Evolutionary conservation across 768 basidiomycete genomes (phyloP).

Genomic region (Lactarius evosmus): DNA sequence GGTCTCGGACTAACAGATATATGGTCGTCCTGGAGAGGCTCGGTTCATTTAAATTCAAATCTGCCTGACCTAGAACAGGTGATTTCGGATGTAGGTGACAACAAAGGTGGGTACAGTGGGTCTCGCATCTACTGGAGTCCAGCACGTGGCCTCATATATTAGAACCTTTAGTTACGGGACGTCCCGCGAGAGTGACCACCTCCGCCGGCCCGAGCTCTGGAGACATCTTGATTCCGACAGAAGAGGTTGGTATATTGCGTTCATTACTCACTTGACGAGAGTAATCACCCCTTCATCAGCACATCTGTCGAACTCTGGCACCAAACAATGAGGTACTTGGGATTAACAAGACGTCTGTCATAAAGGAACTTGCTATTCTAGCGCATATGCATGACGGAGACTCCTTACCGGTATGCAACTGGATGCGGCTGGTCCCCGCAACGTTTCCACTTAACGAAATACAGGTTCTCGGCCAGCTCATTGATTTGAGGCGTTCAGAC

Average conservation of each 20-base stretch:
- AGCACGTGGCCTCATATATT: constrained; percentile 5
- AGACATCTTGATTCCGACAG: background rate
- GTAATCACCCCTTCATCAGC: background rate
- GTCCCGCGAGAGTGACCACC: background rate
- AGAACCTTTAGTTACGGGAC: background rate
- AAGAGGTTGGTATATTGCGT: background rate
- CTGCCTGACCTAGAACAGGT: constrained; percentile 5
- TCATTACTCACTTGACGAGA: too few species aligned
- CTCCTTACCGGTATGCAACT: constrained; percentile 5
- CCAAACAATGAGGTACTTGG: background rate
- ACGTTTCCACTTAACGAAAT: background rate
- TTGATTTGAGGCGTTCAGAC: constrained; percentile 23
- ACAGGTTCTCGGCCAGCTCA: constrained; percentile 36
- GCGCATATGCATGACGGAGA: constrained; percentile 10
- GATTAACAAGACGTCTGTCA: constrained; percentile 7
- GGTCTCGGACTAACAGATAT: constrained; percentile 71
- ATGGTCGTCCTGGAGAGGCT: constrained; percentile 52
- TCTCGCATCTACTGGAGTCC: background rate
- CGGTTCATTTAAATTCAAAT: constrained; percentile 8
- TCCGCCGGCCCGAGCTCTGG: background rate
- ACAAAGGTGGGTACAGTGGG: constrained; percentile 7
- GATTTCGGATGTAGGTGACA: background rate
- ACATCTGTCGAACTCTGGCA: background rate
- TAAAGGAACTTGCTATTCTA: constrained; percentile 22
- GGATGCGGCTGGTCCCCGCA: background rate